Percentiles rank a stretch among this genome's conserved stretches.
Evolutionary conservation across 441 rosid species (phyloP).

Genomic region (Manihot esculenta): DNA sequence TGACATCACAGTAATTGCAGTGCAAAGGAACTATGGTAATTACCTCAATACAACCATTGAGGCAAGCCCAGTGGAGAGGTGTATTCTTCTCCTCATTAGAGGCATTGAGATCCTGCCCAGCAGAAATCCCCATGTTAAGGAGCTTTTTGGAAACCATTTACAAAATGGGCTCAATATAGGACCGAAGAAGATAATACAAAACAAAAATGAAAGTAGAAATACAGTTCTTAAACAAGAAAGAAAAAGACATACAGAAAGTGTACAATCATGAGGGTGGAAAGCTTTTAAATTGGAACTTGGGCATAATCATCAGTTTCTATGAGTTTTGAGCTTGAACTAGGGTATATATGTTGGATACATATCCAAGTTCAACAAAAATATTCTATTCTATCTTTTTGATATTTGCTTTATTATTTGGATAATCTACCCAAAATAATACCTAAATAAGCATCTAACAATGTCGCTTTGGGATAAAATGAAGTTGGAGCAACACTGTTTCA

Average conservation of each 20-base stretch:
- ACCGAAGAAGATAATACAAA: neutral
- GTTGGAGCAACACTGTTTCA: too few species aligned
- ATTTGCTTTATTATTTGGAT: neutral
- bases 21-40: conserved; percentile 5
- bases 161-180: neutral
- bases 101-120: conserved; percentile 62
- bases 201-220: neutral
- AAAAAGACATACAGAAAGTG: neutral
- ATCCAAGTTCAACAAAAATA: neutral
- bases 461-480: too few species aligned
- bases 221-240: neutral
- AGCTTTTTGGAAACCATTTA: neutral
- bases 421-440: neutral
- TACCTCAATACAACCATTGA: conserved; percentile 82
- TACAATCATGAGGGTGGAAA: neutral
- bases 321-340: neutral
- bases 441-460: neutral
- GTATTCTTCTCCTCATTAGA: conserved; percentile 75
- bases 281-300: neutral
- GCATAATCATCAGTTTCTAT: neutral
- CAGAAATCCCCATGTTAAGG: conserved; percentile 14
- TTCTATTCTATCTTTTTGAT: neutral
- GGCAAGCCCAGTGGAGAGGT: conserved; percentile 92
- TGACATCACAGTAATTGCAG: neutral
- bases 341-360: neutral